Conservation (phyloP, 2,329 filamentous ascomycete genomes). For the Venturia oleaginea region DNA sequence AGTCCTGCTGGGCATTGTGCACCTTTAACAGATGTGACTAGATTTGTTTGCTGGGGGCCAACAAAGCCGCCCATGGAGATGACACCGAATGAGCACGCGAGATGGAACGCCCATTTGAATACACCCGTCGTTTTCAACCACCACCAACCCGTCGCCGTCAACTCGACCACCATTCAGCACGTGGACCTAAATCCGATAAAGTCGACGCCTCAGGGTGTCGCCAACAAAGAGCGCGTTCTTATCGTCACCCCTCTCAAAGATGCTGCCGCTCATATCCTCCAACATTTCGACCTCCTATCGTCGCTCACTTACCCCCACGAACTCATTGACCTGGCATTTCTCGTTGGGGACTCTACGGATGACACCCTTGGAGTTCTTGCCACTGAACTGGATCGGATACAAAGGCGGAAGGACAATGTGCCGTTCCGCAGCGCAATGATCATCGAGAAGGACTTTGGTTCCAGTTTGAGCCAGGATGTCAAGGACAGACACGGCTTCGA, state of each 20-base stretch:
- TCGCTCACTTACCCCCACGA: constrained; percentile 90
- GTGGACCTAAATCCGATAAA: constrained; percentile 78
- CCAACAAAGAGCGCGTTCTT: constrained; percentile 78
- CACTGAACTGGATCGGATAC: constrained; percentile 78
- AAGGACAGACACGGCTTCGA: constrained; percentile 76
- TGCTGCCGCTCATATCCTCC: constrained; percentile 68
- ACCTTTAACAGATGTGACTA: constrained; percentile 30
- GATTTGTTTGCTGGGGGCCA: constrained; percentile 96
- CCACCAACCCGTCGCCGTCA: constrained; percentile 78
- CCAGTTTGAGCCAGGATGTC: constrained; percentile 66
- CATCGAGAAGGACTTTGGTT: constrained; percentile 84
- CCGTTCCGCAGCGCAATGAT: constrained; percentile 80
- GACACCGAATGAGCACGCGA: constrained; percentile 78
- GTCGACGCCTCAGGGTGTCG: constrained; percentile 68
- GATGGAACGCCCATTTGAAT: constrained; percentile 80
- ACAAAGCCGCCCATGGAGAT: constrained; percentile 94
- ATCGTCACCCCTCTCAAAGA: constrained; percentile 91
- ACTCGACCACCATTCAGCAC: constrained; percentile 66
- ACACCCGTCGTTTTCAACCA: constrained; percentile 96
- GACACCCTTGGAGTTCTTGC: constrained; percentile 83
- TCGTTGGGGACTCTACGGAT: constrained; percentile 85
- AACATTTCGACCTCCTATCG: constrained; percentile 88
- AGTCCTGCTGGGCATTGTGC: background rate
- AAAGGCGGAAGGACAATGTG: constrained; percentile 65
- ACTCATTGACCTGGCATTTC: constrained; percentile 88